Base-by-base conservation (phyloP, 192 early-diverging fungal species). In the Backusella circina region DNA sequence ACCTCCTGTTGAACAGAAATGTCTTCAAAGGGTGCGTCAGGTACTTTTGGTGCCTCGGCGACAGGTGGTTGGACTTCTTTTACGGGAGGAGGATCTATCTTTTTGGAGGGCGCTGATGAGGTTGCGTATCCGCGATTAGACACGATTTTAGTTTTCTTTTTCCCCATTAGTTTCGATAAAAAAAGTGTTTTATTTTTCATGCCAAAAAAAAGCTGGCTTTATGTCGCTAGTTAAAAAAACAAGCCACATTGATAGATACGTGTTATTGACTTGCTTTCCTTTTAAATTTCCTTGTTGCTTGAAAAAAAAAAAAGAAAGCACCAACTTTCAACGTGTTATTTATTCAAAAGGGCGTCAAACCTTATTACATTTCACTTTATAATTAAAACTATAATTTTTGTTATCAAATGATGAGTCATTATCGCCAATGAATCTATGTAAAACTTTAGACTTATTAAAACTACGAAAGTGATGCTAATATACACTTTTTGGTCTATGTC, bases 71-170 rank as follows among this genome's bases (percentile, higher is more conserved):
- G 33, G 13, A 26, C 36, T 1, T 31, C 26, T 41, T 71, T 31
- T 66, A 6, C 16, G 13, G 8, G 1, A 2, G 21, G 26, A 12
- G 10, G 13, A 15, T 70, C 41, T 15, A 65, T 12, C 38, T 65
- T 66, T 15, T 74, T 74, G 16, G 57, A 66, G 8, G 64, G 64
- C 21, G 64, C 73, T 9, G 73, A 74, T n/a, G 41, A 39, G 21
- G 73, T 74, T 13, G 73, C 57, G 6, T 39, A 65, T 30, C 73
- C 73, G 18, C 73, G 33, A 23, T 74, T 65, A 21, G 73, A 74
- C 4, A 66, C 73, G 1, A 66, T 37, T 65, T 74, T 74, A 10
- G 54, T 65, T 10, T 41, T 66, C 39, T 74, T 74, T 23, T 66
- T 74, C 8, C 37, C 73, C 73, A 74, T 74, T 30, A 54, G 21